phyloP scores from a whole-genome alignment of 306 rosid species.

The Crataegus laevigata region DNA sequence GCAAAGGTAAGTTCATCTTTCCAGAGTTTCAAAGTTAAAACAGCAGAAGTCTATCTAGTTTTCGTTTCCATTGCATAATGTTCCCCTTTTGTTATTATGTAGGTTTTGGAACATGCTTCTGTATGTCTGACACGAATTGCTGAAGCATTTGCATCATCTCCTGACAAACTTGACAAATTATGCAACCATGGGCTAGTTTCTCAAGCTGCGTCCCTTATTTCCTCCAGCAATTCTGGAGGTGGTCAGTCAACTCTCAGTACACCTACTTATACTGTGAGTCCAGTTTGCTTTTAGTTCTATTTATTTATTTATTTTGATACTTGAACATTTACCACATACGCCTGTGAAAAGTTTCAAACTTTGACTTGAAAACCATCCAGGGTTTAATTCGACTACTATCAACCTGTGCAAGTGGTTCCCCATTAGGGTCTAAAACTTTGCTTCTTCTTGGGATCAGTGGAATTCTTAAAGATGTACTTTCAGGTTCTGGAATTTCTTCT shows the following conservation, averaged over 20 bases:
- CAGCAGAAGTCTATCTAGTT: neutral
- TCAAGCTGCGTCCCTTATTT: constrained; percentile 91
- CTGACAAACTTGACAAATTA: constrained; percentile 86
- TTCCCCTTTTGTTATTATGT: constrained; percentile 8
- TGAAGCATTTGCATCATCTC: constrained; percentile 88
- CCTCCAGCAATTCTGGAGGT: constrained; percentile 91
- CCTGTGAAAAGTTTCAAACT: neutral
- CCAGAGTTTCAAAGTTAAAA: neutral
- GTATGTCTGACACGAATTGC: constrained; percentile 98
- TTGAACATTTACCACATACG: neutral
- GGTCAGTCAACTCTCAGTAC: constrained; percentile 96
- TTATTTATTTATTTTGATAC: neutral
- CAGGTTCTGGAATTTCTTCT: constrained; percentile 78
- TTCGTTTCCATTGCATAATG: neutral
- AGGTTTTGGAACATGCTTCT: constrained; percentile 99
- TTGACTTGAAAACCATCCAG: constrained; percentile 46
- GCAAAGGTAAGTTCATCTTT: constrained; percentile 51
- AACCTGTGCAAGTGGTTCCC: constrained; percentile 98
- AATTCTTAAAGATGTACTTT: constrained; percentile 81
- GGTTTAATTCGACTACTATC: constrained; percentile 96
- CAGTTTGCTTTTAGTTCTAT: neutral
- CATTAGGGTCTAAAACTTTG: constrained; percentile 81
- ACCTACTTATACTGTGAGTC: constrained; percentile 80
- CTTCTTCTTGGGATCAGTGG: constrained; percentile 92
- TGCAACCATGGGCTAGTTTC: constrained; percentile 93